Conservation (phyloP, 768 basidiomycete species). For the Russula ochroleuca region DNA sequence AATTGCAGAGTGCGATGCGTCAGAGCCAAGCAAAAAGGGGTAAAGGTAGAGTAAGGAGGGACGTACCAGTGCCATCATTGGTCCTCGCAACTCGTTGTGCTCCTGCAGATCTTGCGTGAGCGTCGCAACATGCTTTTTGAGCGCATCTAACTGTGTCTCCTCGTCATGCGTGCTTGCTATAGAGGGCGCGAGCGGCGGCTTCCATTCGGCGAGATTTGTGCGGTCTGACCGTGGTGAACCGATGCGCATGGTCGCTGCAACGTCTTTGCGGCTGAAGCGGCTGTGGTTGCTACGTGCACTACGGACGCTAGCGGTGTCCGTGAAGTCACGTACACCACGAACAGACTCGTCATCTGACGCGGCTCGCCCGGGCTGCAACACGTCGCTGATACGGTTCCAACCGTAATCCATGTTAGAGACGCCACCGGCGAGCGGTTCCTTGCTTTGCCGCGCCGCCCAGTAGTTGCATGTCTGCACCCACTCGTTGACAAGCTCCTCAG, state of each 20-base stretch:
- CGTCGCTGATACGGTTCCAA: slow-evolving; percentile 77
- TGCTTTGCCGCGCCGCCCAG: slow-evolving; percentile 94
- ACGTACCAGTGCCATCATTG: slow-evolving; percentile 75
- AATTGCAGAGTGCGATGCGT: slow-evolving; percentile 8
- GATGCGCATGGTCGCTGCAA: slow-evolving; percentile 57
- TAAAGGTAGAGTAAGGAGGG: not conserved
- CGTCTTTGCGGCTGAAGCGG: slow-evolving; percentile 69
- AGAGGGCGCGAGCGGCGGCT: slow-evolving; percentile 78
- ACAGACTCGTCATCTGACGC: slow-evolving; percentile 54
- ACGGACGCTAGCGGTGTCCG: slow-evolving; percentile 67
- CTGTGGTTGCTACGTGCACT: slow-evolving; percentile 73
- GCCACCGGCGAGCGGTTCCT: slow-evolving; percentile 92
- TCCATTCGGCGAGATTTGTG: slow-evolving; percentile 88
- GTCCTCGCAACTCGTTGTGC: slow-evolving; percentile 79
- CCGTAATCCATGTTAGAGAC: slow-evolving; percentile 99
- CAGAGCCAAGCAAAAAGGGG: slow-evolving; percentile 12
- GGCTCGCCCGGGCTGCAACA: slow-evolving; percentile 47
- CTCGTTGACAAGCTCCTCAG: slow-evolving; percentile 96
- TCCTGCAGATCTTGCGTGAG: slow-evolving; percentile 75
- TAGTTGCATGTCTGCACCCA: slow-evolving; percentile 99
- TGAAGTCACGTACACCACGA: slow-evolving; percentile 45
- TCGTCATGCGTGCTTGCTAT: slow-evolving; percentile 86
- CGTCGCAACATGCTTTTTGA: slow-evolving; percentile 72
- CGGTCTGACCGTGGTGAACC: slow-evolving; percentile 75
- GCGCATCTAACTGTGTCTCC: slow-evolving; percentile 85